Evolutionary conservation across 306 rosid species (phyloP), one percentile per base, ranked within the genome.

Genomic region (Prinsepia uniflora): DNA sequence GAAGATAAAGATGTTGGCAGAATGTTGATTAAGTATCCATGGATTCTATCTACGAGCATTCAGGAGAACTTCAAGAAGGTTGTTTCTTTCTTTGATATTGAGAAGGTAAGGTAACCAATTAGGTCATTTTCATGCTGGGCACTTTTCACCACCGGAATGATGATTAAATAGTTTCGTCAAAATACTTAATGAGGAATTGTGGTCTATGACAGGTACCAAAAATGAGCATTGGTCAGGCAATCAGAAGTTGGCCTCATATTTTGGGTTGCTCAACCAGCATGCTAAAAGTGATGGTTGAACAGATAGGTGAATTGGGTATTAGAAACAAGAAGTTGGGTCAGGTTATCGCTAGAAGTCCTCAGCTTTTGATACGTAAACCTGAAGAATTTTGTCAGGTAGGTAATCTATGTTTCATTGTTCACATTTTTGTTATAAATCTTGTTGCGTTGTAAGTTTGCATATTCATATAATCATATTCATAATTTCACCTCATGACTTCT

Each of bases 251-350:
- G 89, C 98, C 98, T 61, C 89, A 85, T 78, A 67, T 87, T 19
- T 77, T 93, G 83, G 93, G 96, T 67, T 85, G 90, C 83, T 90
- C 98, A 65, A 83, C 94, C 60, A 76, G 86, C 89, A 85, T 78
- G 75, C 78, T 88, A 61, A 77, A 87, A 81, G 61, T 76, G 81
- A 84, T 88, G 90, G 80, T 88, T 58, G 89, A 85, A 72, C 74
- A 81, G 75, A 80, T 93, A 67, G 79, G 71, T 24, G 81, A 83
- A 52, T 75, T 93, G 64, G 97, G 94, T 71, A 84, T 93, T 75
- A 78, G 67, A 69, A 75, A 80, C 75, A 90, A 87, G 76, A 86
- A 76, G 80, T 67, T 93, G 80, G 89, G 85, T 68, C 78, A 56
- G 80, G 86, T 90, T 75, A 72, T 90, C 74, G 71, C 90, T 63